Evolutionary conservation across 169 alveolate species (phyloP).

Genomic region (Cryptosporidium baileyi): DNA sequence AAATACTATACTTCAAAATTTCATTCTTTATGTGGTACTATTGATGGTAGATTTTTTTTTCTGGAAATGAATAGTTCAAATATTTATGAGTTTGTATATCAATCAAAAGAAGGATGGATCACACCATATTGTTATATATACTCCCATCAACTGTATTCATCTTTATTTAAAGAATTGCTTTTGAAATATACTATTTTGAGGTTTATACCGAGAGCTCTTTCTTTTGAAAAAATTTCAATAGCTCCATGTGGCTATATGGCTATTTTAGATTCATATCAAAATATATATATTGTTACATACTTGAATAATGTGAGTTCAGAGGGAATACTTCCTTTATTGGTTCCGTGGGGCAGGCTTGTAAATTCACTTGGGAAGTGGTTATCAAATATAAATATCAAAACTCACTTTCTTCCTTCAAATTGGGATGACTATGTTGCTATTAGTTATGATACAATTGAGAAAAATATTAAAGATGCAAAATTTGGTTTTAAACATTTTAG

Average conservation of each 20-base stretch:
- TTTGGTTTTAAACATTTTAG: too few species aligned
- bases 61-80: conserved; percentile 11
- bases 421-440: conserved; percentile 45
- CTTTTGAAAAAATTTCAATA: conserved; percentile 13
- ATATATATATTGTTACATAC: conserved; percentile 12
- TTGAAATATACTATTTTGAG: conserved; percentile 45
- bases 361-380: conserved; percentile 37
- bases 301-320: not conserved
- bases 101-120: conserved; percentile 65
- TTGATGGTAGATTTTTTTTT: conserved; percentile 59
- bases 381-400: not conserved
- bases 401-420: conserved; percentile 28
- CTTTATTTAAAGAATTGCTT: conserved; percentile 3
- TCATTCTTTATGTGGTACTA: conserved; percentile 48
- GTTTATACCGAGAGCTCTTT: conserved; percentile 13
- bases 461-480: not conserved
- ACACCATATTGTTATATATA: conserved; percentile 62
- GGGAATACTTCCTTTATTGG: not conserved
- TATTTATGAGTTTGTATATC: conserved; percentile 53
- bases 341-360: conserved; percentile 63
- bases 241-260: conserved; percentile 67
- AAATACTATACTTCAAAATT: conserved; percentile 2
- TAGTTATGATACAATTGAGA: not conserved
- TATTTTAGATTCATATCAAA: conserved; percentile 33
- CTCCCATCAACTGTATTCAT: conserved; percentile 20